These are phyloP conservation scores for Mycena maculata DNA, from an alignment of 768 basidiomycete species.

Conservation along the genomic window DNA sequence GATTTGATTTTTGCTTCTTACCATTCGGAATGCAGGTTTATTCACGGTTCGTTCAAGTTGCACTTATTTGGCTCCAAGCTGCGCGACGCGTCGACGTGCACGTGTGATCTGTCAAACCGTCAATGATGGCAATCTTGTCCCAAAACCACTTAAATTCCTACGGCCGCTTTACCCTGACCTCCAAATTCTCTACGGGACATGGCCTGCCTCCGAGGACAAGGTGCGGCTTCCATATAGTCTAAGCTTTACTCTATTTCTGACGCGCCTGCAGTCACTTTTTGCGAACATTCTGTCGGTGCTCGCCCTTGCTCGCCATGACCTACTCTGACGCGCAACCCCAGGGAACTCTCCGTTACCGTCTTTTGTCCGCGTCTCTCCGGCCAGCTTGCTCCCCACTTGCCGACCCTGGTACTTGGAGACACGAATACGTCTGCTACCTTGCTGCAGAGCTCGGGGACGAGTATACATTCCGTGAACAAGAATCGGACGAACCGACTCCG, in stretches of 20 bases:
- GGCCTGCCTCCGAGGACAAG: conserved; percentile 84
- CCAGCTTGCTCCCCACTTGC: conserved; percentile 74
- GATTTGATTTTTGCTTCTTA: no score
- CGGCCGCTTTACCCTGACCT: conserved; percentile 93
- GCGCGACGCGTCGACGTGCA: no score
- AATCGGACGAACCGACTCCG: conserved; percentile 43
- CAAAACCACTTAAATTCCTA: conserved; percentile 98
- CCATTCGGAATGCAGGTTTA: no score
- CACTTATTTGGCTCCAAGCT: no score
- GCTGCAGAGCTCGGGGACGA: conserved; percentile 97
- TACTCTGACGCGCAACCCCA: conserved; percentile 98
- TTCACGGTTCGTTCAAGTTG: no score
- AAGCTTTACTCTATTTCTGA: conserved; percentile 9
- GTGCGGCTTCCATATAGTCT: no score
- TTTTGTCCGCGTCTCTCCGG: conserved; percentile 81
- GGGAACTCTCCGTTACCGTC: conserved; percentile 93
- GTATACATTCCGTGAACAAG: conserved; percentile 77
- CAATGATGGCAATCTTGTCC: no score
- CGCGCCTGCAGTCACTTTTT: conserved; percentile 79
- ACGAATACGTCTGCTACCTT: conserved; percentile 97
- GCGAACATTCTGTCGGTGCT: conserved; percentile 98
- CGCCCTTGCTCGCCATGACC: conserved; percentile 99
- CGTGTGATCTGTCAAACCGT: no score
- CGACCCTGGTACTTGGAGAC: conserved; percentile 96
- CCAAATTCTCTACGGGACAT: conserved; percentile 84